Conservation (phyloP, 2,329 filamentous ascomycete species). For the Alternaria viburni region DNA sequence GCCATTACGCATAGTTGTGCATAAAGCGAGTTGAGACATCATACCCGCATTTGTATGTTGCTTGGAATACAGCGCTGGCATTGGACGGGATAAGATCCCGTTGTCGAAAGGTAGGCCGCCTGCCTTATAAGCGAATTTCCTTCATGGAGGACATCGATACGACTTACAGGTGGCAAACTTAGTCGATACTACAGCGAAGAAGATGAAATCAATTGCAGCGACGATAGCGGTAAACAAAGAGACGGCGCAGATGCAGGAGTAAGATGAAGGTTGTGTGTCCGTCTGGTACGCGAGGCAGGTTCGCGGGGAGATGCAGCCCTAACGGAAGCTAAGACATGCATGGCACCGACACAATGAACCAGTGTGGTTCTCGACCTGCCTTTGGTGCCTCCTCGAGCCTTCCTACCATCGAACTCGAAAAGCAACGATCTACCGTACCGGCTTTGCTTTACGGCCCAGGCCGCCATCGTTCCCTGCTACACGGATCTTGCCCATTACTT, state of each 20-base stretch:
- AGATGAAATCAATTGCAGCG: neutral
- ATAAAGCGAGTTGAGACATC: neutral
- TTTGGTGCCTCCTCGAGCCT: constrained; percentile 29
- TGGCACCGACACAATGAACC: constrained; percentile 17
- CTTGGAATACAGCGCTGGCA: neutral
- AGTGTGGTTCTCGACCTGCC: constrained; percentile 25
- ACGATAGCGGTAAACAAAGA: neutral
- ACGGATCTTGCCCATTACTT: constrained; percentile 19
- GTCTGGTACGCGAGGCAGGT: constrained; percentile 4
- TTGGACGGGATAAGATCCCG: constrained; percentile 1
- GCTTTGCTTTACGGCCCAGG: constrained; percentile 28
- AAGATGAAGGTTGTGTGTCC: neutral
- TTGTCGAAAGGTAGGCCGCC: neutral
- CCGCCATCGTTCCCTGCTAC: constrained; percentile 25
- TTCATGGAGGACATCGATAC: neutral
- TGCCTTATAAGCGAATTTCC: neutral
- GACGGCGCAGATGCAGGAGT: neutral
- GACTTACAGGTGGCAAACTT: neutral
- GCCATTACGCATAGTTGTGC: neutral
- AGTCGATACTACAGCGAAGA: neutral
- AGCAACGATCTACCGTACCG: constrained; percentile 23
- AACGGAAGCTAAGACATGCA: constrained; percentile 32
- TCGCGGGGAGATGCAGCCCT: constrained; percentile 32
- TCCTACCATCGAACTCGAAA: constrained; percentile 23
- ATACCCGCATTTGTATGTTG: neutral